Base-by-base conservation (phyloP, 192 early-diverging fungal species). In the Linderina pennispora region DNA sequence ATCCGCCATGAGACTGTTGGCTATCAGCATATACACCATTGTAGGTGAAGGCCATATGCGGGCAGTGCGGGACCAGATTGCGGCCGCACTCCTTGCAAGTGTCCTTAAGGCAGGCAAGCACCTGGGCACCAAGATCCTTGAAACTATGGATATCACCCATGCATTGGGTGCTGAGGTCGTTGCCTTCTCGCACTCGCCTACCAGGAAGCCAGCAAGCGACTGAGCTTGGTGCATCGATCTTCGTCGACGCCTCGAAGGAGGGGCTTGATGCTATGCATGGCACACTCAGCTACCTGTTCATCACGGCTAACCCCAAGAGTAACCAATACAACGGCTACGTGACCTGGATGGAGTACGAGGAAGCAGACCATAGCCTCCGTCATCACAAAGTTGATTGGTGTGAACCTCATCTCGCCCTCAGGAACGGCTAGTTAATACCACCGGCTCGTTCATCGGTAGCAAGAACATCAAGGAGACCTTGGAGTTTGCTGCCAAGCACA, bases 381-480 rank as follows among this genome's bases (percentile, higher is more conserved):
- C 82, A 0, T 86, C 88, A 2, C 76, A 85, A 45, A 46, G 62
- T 18, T 54, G 69, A 14, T 36, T 89, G 18, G 8, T 31, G 1
- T 48, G 87, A 26, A 49, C 66, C 23, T 42, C 74, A 3, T 10
- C 39, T 8, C 50, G 59, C 9, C 48, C 88, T 34, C 44, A 83
- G 14, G 40, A 36, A 15, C 57, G 59, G 36, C 55, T 79, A 32
- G 65, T 80, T 3, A 58, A 57, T 13, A 69, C 82, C 14, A 77
- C 59, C 6, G 86, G 85, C 10, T 89, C 86, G 3, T 60, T 83
- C 42, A 79, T 89, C 40, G 89, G 85, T 35, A 62, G 76, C 15
- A 35, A 56, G 41, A 52, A 74, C 13, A 74, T 84, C 17, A 53
- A 65, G 7, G 77, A 88, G 52, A 87, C 86, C 67, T 56, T 91